These are phyloP conservation scores for Stygiomarasmius scandens DNA, from an alignment of 1,284 basidiomycete genomes.

Conservation along the genomic window DNA sequence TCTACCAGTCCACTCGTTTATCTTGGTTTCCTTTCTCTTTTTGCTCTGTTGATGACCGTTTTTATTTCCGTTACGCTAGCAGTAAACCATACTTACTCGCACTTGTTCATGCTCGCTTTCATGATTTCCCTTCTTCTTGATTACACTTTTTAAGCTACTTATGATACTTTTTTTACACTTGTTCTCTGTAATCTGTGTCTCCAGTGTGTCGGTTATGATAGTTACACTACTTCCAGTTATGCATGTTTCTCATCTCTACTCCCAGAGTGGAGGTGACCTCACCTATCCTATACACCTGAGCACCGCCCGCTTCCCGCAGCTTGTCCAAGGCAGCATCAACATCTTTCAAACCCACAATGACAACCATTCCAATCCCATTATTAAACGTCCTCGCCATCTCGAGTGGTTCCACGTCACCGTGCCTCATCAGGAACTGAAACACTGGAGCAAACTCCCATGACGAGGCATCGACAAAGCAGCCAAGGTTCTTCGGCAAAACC, in stretches of 20 bases:
- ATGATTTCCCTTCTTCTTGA: not conserved
- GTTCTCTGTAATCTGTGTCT: conserved; percentile 5
- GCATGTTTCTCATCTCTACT: conserved; percentile 75
- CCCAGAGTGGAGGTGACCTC: conserved; percentile 66
- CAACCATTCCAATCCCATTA: conserved; percentile 94
- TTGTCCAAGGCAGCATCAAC: conserved; percentile 58
- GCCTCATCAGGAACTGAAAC: conserved; percentile 87
- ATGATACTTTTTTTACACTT: not conserved
- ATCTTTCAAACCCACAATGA: conserved; percentile 71
- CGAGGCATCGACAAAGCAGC: conserved; percentile 83
- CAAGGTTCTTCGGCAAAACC: conserved; percentile 77
- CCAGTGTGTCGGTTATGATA: conserved; percentile 15
- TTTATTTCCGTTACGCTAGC: not conserved
- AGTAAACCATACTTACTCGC: conserved; percentile 1
- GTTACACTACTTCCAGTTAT: conserved; percentile 46
- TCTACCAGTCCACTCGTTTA: conserved; percentile 10
- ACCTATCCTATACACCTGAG: conserved; percentile 73
- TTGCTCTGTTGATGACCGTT: not conserved
- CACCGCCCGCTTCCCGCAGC: conserved; percentile 57
- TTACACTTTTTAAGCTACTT: not conserved
- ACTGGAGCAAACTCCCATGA: conserved; percentile 82
- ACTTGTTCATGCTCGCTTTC: conserved; percentile 11
- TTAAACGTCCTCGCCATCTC: conserved; percentile 99
- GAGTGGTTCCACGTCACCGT: conserved; percentile 75
- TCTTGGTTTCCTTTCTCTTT: conserved; percentile 24